Base-by-base conservation (phyloP, 306 rosid genomes). In the Trifolium pratense region DNA sequence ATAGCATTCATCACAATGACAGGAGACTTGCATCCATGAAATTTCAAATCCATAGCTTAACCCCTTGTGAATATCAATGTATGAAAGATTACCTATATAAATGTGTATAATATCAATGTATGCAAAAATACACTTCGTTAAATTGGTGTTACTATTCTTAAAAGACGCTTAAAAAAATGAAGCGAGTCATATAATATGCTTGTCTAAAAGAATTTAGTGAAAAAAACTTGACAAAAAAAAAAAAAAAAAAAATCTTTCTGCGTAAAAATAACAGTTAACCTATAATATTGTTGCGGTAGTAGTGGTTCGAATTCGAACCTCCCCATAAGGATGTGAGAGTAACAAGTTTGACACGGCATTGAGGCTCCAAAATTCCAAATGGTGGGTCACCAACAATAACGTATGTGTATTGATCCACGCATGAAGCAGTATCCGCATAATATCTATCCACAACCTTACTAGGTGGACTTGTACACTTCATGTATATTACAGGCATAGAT, bases 391-490 rank as follows among this genome's bases (percentile, higher is more conserved):
- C 63, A 57, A 57, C 63, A 9, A 57, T 13, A 12, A 0, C 63
- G 34, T 57, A 57, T 6, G 34, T 57, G 63, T 13, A 10, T 57
- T 57, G 36, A 57, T 25, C 63, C 17, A 23, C 0, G 17, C 63
- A 25, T 12, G 63, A 57, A 25, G 63, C 0, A 0, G 16, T 5
- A 13, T 57, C 63, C 10, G 34, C 14, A 57, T 57, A 57, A 12
- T 57, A 57, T 34, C 7, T 13, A 23, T 57, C 36, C n/a, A 26
- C 34, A 57, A 6, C 36, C 2, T 57, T 57, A 25, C 63, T 57
- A 2, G 63, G 63, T 25, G 63, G 63, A 57, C 63, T 57, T 57
- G 63, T 26, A 25, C 63, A 57, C 1, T 57, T 57, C 63, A 57
- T 25, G 36, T 23, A 57, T 12, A 57, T 12, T 57, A 57, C 36